Percentiles rank a stretch among this genome's conserved stretches.
Evolutionary conservation across 768 basidiomycete species (phyloP).

Genomic region (Mycena rebaudengoi): DNA sequence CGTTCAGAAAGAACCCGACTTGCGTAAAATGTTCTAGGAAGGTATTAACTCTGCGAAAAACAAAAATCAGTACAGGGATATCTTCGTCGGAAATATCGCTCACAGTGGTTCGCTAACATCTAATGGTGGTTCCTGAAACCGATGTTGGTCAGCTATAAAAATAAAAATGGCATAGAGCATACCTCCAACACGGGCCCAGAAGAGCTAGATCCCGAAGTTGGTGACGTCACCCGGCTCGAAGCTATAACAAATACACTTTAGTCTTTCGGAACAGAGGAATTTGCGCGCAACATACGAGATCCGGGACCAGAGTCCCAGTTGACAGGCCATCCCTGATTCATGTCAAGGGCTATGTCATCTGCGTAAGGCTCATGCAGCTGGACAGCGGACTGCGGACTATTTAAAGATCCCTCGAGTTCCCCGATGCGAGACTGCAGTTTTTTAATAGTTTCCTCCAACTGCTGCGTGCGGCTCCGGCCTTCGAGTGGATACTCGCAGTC

Average conservation of each 20-base stretch:
- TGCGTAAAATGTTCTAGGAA: slow-evolving; percentile 55
- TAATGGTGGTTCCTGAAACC: slow-evolving; percentile 5
- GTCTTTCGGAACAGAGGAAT: background rate
- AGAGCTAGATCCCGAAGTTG: slow-evolving; percentile 7
- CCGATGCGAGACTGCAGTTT: background rate
- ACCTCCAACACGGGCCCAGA: slow-evolving; percentile 23
- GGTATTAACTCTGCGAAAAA: slow-evolving; percentile 27
- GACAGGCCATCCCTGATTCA: too few species aligned
- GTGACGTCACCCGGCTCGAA: slow-evolving; percentile 9
- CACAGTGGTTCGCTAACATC: slow-evolving; percentile 9
- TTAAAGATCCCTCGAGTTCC: background rate
- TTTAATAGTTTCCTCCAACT: background rate
- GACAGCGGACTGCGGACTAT: background rate
- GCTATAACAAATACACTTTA: background rate
- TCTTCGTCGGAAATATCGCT: too few species aligned
- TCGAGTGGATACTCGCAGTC: background rate
- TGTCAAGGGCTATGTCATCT: too few species aligned
- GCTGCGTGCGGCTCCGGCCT: background rate
- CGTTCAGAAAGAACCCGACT: slow-evolving; percentile 63
- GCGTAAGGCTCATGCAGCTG: background rate
- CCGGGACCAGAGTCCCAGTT: background rate
- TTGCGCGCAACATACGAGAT: slow-evolving; percentile 1
- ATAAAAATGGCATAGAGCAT: background rate
- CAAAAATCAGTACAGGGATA: too few species aligned
- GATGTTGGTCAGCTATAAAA: background rate